A percentile compares a stretch with the other conserved stretches of the same genome.
These are phyloP conservation scores for Septoria petroselini DNA, from an alignment of 2,329 filamentous ascomycete species.

Conservation along the genomic window DNA sequence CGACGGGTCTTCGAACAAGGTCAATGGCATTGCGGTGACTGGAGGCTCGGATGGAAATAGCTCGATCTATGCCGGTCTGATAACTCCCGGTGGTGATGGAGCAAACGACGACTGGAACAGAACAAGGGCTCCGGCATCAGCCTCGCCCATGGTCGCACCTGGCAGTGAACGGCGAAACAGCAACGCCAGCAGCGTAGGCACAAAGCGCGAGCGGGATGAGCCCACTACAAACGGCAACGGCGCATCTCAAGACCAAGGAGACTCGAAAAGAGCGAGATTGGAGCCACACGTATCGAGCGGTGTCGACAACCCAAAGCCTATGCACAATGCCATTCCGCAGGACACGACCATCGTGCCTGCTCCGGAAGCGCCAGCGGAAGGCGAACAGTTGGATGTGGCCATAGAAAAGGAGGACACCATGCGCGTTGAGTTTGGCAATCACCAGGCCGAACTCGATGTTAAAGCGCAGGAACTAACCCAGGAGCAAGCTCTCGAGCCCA, in stretches of 20 bases:
- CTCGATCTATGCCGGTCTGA: slow-evolving; percentile 48
- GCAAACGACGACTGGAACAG: slow-evolving; percentile 33
- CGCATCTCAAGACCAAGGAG: slow-evolving; percentile 24
- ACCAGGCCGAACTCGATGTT: slow-evolving; percentile 28
- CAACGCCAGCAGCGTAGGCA: slow-evolving; percentile 33
- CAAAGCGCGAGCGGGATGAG: slow-evolving; percentile 34
- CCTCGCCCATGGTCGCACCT: slow-evolving; percentile 25
- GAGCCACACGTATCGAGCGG: slow-evolving; percentile 14
- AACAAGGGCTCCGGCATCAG: slow-evolving; percentile 32
- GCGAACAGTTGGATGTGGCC: slow-evolving; percentile 16
- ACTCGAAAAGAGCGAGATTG: slow-evolving; percentile 25
- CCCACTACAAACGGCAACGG: slow-evolving; percentile 29
- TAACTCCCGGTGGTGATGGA: slow-evolving; percentile 37
- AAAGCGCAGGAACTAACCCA: slow-evolving; percentile 10
- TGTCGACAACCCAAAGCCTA: background rate
- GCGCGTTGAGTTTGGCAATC: slow-evolving; percentile 32
- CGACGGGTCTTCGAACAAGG: slow-evolving; percentile 41
- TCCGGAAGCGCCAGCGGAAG: slow-evolving; percentile 13
- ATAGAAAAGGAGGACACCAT: slow-evolving; percentile 29
- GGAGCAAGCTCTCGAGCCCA: slow-evolving; percentile 8
- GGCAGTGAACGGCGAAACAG: slow-evolving; percentile 35
- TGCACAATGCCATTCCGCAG: slow-evolving; percentile 5
- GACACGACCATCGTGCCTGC: slow-evolving; percentile 13
- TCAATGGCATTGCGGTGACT: slow-evolving; percentile 28
- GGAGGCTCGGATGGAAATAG: slow-evolving; percentile 40